Percentiles rank a stretch among this genome's conserved stretches.
phyloP scores from a whole-genome alignment of 2,329 filamentous ascomycete species.

The Colletotrichum sansevieriae region DNA sequence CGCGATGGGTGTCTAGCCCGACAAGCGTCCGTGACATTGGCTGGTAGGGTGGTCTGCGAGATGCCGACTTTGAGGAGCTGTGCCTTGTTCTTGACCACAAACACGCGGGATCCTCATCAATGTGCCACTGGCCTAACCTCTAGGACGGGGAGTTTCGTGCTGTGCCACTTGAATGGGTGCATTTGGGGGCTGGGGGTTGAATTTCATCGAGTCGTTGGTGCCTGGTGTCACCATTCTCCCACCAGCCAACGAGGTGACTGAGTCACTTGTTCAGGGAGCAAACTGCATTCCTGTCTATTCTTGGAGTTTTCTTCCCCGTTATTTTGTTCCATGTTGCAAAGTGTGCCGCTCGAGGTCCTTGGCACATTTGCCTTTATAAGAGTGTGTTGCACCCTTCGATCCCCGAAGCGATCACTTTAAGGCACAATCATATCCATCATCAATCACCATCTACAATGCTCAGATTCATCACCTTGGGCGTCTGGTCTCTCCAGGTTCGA shows the following conservation, averaged over 20 bases:
- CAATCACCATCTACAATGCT: conserved; percentile 10
- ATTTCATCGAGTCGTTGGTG: background rate
- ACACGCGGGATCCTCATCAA: conserved; percentile 23
- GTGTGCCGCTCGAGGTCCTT: background rate
- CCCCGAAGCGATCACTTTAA: background rate
- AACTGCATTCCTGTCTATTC: background rate
- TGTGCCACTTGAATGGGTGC: conserved; percentile 8
- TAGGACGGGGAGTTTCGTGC: conserved; percentile 1
- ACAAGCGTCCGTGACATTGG: background rate
- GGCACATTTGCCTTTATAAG: conserved; percentile 2
- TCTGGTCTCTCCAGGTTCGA: conserved; percentile 38
- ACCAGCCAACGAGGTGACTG: background rate
- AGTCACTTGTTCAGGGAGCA: conserved; percentile 16
- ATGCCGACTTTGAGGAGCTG: background rate
- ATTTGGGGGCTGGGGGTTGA: background rate
- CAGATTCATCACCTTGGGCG: conserved; percentile 20
- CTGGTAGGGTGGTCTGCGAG: conserved; percentile 2
- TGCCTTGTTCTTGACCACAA: conserved; percentile 18
- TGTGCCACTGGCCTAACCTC: conserved; percentile 13
- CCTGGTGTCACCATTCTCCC: conserved; percentile 1
- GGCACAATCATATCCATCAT: fast-evolving
- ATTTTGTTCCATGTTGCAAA: background rate
- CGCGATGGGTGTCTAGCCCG: background rate
- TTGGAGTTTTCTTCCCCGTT: background rate
- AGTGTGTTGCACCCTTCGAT: background rate